Evolutionary conservation across 2,329 filamentous ascomycete genomes (phyloP), one percentile per base, ranked within the genome.

Genomic region (Microdochium nivale): DNA sequence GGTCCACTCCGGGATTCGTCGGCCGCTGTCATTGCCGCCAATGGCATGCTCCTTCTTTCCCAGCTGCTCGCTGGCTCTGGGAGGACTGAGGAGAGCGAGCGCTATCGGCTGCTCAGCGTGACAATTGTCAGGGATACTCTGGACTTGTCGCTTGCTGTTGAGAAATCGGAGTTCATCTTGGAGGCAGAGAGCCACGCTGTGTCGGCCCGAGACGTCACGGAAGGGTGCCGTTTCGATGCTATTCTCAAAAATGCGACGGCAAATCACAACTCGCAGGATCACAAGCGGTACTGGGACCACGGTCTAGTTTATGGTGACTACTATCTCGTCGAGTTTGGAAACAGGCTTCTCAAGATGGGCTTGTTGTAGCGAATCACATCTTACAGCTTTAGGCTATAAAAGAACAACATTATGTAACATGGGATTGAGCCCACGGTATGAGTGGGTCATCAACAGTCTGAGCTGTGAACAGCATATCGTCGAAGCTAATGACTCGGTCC

Each of bases 241-340:
- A 63, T 69, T 14, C 50, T 70, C 32, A 65, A 63, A 51, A 56
- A 62, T 44, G 62, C 59, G 5, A 70, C 67, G 1, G 67, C 65
- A 2, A 69, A 69, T 32, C 59, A 65, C 49, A 68, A 70, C 43
- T 59, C 54, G 2, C 56, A 59, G 7, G 62, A 54, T n/a, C 52
- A 52, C 19, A 54, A 59, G n/a, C 51, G 59, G 37, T 67, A 67
- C 43, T 56, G 53, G 3, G 59, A 70, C 30, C 67, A 70, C 54
- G 73, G 72, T 0, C 55, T 77, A 8, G 73, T 77, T 1, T 77
- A 77, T 59, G 74, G 71, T 2, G 73, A 76, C 56, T 77, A 77
- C 53, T 77, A 70, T 54, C 56, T 77, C 47, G 54, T 76, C 4
- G 71, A 74, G 52, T 74, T 73, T 61, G 73, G 73, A 2, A 77